Evolutionary conservation across 2,329 filamentous ascomycete genomes (phyloP), one percentile per base, ranked within the genome.

Genomic region (Eutypella sp.): DNA sequence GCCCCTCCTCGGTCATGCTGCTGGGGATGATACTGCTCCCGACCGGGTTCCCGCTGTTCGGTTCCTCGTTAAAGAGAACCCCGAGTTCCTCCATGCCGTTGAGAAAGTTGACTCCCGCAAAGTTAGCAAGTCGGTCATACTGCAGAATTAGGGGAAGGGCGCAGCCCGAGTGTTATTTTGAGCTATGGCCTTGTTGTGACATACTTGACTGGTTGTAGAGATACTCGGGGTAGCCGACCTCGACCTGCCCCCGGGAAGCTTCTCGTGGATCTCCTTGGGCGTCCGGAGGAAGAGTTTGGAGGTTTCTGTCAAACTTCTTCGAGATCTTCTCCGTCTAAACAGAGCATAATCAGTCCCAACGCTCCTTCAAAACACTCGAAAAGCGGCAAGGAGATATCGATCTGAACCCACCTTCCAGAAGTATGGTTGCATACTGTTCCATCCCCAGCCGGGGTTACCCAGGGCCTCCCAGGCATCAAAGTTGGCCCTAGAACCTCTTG

Each of bases 401-500:
- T n/a, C n/a, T n/a, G n/a, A 34, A 18, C 48, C 42, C 25, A 70
- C 71, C 62, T 76, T 77, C 23, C 64, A 62, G 51, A 78, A 73
- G 50, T 78, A 78, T 0, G 70, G 73, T 1, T 73, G 56, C 10
- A 80, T 56, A 19, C 60, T 62, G 1, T 67, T 50, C 67, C 68
- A 73, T 16, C 66, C 64, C 71, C 70, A 73, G 2, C 63, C 66
- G 0, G 60, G 56, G 39, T 69, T 70, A 0, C 69, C 69, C 4
- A 74, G 56, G 3, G 60, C 59, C 44, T 66, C 66, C 70, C 70
- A 73, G 19, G 64, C 63, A 38, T 73, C 66, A 42, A 68, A 73
- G 47, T 72, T 68, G 13, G 58, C 60, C 7, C 57, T 59, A 13
- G 66, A 61, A 6, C 69, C 68, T 18, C 69, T 58, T 22, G 62